Conservation (phyloP, 73 alveolate genomes). For the Tetrahymena borealis region DNA sequence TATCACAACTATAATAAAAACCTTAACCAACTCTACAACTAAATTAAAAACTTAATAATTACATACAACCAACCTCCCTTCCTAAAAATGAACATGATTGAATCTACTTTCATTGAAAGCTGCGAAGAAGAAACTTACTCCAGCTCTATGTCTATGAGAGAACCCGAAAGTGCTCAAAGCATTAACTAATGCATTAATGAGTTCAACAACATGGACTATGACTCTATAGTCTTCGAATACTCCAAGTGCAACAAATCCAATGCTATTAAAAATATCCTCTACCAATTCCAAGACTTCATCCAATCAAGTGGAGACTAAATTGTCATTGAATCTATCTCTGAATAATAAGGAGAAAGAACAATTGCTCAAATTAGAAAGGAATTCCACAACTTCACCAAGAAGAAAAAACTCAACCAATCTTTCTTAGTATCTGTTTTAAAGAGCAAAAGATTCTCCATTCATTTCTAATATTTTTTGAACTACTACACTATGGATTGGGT, state of each 20-base stretch:
- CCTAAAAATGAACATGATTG: background rate
- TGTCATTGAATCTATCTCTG: background rate
- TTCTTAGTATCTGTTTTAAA: background rate
- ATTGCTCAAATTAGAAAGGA: background rate
- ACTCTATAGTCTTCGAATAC: background rate
- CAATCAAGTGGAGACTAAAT: background rate
- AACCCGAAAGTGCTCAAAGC: background rate
- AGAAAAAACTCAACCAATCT: background rate
- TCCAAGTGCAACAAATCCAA: background rate
- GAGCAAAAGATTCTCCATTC: background rate
- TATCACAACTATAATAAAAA: too few species aligned
- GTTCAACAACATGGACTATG: background rate
- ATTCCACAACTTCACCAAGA: background rate
- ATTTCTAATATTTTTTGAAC: background rate
- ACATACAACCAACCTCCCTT: background rate
- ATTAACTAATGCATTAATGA: background rate
- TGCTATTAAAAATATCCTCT: background rate
- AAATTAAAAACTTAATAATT: background rate
- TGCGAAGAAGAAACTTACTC: background rate
- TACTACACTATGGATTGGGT: background rate
- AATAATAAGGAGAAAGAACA: background rate
- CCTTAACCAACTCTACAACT: background rate
- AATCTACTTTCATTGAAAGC: background rate
- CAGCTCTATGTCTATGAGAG: background rate
- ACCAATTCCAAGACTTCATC: background rate